These are phyloP conservation scores for Aureobasidium uvarum DNA, from an alignment of 2,329 filamentous ascomycete genomes.

Conservation along the genomic window DNA sequence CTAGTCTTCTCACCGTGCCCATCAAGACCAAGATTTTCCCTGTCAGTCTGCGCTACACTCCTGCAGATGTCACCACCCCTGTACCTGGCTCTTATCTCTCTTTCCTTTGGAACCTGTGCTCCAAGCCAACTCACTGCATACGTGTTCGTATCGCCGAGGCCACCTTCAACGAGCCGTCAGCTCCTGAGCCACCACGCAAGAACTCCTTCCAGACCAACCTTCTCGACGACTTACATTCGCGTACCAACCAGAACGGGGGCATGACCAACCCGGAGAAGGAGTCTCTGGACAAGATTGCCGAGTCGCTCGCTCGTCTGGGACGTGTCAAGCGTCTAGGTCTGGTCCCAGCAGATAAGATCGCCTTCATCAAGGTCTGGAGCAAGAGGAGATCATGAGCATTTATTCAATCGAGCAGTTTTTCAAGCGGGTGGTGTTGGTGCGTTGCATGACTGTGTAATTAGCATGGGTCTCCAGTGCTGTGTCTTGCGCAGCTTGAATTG, in stretches of 20 bases:
- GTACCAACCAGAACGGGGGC: slow-evolving; percentile 32
- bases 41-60: slow-evolving; percentile 83
- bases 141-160: slow-evolving; percentile 84
- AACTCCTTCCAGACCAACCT: slow-evolving; percentile 48
- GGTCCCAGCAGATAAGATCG: slow-evolving; percentile 75
- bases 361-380: slow-evolving; percentile 73
- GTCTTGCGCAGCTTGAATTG: neutral
- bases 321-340: slow-evolving; percentile 86
- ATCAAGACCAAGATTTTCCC: slow-evolving; percentile 77
- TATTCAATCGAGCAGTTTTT: neutral
- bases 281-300: slow-evolving; percentile 74
- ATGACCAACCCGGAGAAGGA: slow-evolving; percentile 60
- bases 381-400: slow-evolving; percentile 26
- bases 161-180: slow-evolving; percentile 48
- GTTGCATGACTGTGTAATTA: neutral
- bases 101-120: slow-evolving; percentile 85
- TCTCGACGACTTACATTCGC: slow-evolving; percentile 46
- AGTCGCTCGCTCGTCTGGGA: slow-evolving; percentile 81
- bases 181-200: slow-evolving; percentile 29
- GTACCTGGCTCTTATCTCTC: slow-evolving; percentile 68
- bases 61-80: slow-evolving; percentile 86
- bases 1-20: slow-evolving; percentile 67
- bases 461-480: neutral
- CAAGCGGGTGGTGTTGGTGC: neutral
- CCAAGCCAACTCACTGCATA: slow-evolving; percentile 82